Conservation (phyloP, 2,329 filamentous ascomycete genomes). For the Arthrobotrys musiformis region DNA sequence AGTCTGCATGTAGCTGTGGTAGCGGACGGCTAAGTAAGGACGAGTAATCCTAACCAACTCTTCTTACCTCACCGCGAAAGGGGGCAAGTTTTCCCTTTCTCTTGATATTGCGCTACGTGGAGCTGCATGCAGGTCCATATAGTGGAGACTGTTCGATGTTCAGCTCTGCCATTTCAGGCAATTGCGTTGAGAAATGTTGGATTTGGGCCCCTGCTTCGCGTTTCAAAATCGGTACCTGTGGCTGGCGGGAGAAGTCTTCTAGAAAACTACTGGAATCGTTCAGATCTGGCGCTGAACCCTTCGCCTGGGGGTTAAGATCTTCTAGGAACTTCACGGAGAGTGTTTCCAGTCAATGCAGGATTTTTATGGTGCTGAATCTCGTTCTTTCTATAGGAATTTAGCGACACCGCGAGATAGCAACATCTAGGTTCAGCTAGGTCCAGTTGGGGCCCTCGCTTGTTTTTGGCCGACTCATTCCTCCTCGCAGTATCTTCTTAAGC, state of each 20-base stretch:
- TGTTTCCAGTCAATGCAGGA: slow-evolving; percentile 34
- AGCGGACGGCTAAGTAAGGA: neutral
- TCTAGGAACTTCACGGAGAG: neutral
- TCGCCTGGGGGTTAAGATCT: neutral
- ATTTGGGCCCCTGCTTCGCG: neutral
- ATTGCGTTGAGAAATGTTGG: slow-evolving; percentile 50
- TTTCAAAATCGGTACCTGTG: slow-evolving; percentile 40
- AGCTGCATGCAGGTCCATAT: neutral
- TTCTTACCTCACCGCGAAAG: neutral
- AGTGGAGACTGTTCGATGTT: neutral
- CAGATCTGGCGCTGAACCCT: neutral
- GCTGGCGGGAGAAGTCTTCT: slow-evolving; percentile 50
- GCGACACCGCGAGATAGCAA: too few species aligned
- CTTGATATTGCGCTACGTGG: slow-evolving; percentile 9
- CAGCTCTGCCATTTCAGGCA: slow-evolving; percentile 25
- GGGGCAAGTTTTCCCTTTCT: slow-evolving; percentile 11
- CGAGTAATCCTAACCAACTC: neutral
- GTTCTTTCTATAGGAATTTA: neutral
- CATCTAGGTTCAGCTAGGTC: neutral
- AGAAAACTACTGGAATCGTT: slow-evolving; percentile 22
- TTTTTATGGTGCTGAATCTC: neutral
- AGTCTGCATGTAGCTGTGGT: neutral
- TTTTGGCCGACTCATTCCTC: slow-evolving; percentile 1
- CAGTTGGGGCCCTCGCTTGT: slow-evolving; percentile 9
- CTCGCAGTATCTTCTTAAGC: neutral